Evolutionary conservation across 164 flowering plant species (phyloP).

Genomic region (Chloranthus sessilifolius): DNA sequence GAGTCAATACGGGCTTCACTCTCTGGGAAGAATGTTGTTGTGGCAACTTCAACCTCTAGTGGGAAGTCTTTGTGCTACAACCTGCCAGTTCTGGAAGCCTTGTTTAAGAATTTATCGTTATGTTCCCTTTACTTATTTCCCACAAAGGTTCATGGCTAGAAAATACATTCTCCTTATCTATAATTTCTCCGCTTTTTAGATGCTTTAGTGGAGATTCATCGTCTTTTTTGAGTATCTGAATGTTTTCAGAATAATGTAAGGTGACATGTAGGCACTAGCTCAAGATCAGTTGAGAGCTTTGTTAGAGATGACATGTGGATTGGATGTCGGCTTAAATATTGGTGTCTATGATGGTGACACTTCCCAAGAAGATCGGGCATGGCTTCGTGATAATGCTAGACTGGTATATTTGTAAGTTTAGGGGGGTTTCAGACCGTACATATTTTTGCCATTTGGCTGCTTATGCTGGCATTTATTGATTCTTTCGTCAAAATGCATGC

Average conservation of each 20-base stretch:
- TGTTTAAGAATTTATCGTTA: slow-evolving; percentile 47
- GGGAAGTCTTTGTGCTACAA: slow-evolving; percentile 98
- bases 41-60: slow-evolving; percentile 95
- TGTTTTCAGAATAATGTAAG: neutral
- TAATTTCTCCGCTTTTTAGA: slow-evolving; percentile 2
- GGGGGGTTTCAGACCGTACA: slow-evolving; percentile 1
- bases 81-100: slow-evolving; percentile 76
- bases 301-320: slow-evolving; percentile 39
- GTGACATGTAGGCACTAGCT: slow-evolving; percentile 70
- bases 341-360: slow-evolving; percentile 98
- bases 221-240: neutral
- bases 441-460: slow-evolving; percentile 3
- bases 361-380: slow-evolving; percentile 48
- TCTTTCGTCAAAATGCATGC: slow-evolving; percentile 21
- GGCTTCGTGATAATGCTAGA: slow-evolving; percentile 78
- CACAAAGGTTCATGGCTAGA: slow-evolving; percentile 61
- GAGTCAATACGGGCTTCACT: slow-evolving; percentile 74
- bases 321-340: slow-evolving; percentile 37
- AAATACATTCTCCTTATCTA: neutral
- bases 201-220: slow-evolving; percentile 2
- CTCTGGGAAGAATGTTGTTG: slow-evolving; percentile 71
- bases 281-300: slow-evolving; percentile 88
- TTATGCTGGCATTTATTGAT: slow-evolving; percentile 12
- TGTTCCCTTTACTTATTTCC: slow-evolving; percentile 93
- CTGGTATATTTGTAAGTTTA: slow-evolving; percentile 50